Percentiles rank a stretch among this genome's conserved stretches.
Conservation (phyloP, 2,329 filamentous ascomycete genomes). For the Diplodia intermedia region DNA sequence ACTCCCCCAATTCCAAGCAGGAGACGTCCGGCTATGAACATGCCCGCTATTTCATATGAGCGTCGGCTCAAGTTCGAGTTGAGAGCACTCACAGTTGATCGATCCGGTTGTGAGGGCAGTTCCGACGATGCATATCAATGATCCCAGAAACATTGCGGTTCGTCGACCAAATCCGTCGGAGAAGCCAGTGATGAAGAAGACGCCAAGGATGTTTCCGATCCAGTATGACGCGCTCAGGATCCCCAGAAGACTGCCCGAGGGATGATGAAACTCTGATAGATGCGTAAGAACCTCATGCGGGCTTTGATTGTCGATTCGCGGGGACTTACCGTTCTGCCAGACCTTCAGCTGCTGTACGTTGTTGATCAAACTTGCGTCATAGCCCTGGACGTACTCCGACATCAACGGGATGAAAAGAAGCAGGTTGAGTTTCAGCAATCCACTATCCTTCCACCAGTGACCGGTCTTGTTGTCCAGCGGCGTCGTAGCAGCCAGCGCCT, state of each 20-base stretch:
- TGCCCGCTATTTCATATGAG: slow-evolving; percentile 4
- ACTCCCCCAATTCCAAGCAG: slow-evolving; percentile 21
- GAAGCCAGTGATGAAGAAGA: slow-evolving; percentile 20
- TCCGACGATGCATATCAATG: slow-evolving; percentile 22
- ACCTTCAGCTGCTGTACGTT: slow-evolving; percentile 24
- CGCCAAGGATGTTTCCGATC: slow-evolving; percentile 29
- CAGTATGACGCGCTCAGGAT: slow-evolving; percentile 30
- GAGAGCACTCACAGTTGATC: slow-evolving; percentile 5
- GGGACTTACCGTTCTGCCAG: slow-evolving; percentile 20
- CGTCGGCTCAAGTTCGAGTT: no score
- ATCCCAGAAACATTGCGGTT: slow-evolving; percentile 24
- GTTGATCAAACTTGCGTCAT: slow-evolving; percentile 30
- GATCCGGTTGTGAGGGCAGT: slow-evolving; percentile 16
- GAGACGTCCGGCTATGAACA: slow-evolving; percentile 26
- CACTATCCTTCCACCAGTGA: slow-evolving; percentile 26
- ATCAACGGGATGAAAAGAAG: slow-evolving; percentile 26
- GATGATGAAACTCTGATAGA: slow-evolving; percentile 21
- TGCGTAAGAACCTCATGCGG: not conserved
- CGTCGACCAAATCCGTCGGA: slow-evolving; percentile 26
- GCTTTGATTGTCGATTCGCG: not conserved
- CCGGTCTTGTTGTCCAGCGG: slow-evolving; percentile 25
- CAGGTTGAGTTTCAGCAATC: slow-evolving; percentile 19
- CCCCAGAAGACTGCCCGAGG: slow-evolving; percentile 18
- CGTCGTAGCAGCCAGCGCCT: slow-evolving; percentile 24
- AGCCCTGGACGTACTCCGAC: slow-evolving; percentile 30